A percentile compares a stretch with the other conserved stretches of the same genome.
Conservation (phyloP, 805 yeast genomes). For the Kodamaea sagamina region DNA sequence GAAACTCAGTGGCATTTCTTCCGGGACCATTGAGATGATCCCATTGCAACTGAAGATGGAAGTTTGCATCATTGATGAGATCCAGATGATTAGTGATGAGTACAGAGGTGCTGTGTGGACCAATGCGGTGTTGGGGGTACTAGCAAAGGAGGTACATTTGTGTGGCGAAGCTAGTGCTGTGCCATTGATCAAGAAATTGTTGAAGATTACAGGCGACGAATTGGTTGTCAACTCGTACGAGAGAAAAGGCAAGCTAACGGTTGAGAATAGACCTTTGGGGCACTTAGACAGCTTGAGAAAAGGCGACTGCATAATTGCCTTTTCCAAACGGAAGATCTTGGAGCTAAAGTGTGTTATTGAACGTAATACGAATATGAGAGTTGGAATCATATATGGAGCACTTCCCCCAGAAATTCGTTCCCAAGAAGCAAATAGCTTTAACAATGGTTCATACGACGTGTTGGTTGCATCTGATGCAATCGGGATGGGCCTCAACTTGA, state of each 20-base stretch:
- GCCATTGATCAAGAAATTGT: slow-evolving; percentile 60
- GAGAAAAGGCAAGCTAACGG: slow-evolving; percentile 70
- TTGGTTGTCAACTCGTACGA: slow-evolving; percentile 69
- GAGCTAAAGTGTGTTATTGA: slow-evolving; percentile 72
- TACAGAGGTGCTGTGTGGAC: slow-evolving; percentile 95
- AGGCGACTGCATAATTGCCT: slow-evolving; percentile 92
- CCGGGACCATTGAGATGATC: slow-evolving; percentile 94
- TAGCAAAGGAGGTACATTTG: slow-evolving; percentile 81
- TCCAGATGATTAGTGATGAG: slow-evolving; percentile 87
- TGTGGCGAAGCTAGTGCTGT: slow-evolving; percentile 93
- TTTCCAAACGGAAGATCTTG: slow-evolving; percentile 73
- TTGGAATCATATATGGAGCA: slow-evolving; percentile 93
- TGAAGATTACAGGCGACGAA: slow-evolving; percentile 75
- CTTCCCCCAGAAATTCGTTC: slow-evolving; percentile 93
- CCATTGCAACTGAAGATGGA: slow-evolving; percentile 70
- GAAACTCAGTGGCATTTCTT: slow-evolving; percentile 68
- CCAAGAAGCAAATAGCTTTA: slow-evolving; percentile 78
- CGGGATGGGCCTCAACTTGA: slow-evolving; percentile 94
- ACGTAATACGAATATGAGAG: slow-evolving; percentile 57
- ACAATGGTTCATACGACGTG: slow-evolving; percentile 76
- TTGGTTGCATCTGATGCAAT: slow-evolving; percentile 95
- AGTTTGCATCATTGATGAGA: slow-evolving; percentile 90
- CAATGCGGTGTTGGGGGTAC: slow-evolving; percentile 80
- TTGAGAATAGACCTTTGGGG: slow-evolving; percentile 44
- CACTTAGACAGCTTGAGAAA: slow-evolving; percentile 43